Conservation (phyloP, 495 filamentous ascomycete genomes). For the Geopyxis carbonaria region DNA sequence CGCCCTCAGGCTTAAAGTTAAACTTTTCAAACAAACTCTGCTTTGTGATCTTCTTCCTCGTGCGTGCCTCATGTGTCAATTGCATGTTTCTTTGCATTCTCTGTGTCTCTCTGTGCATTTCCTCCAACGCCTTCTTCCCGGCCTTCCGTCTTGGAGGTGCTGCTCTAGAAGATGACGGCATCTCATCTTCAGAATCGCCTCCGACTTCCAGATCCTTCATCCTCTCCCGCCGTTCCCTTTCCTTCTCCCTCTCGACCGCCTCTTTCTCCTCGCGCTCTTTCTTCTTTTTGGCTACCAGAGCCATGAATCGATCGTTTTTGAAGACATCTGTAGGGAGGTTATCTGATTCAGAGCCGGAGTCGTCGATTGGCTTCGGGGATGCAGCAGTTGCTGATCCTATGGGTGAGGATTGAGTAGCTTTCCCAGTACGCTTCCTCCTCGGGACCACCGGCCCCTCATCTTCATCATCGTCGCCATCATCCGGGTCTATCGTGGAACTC, state of each 20-base stretch:
- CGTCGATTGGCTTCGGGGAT: constrained; percentile 5
- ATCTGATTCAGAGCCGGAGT: constrained; percentile 32
- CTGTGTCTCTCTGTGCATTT: constrained; percentile 80
- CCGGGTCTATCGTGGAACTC: not conserved
- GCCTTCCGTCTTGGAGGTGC: constrained; percentile 63
- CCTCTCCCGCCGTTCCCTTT: constrained; percentile 6
- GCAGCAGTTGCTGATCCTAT: not conserved
- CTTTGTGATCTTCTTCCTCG: constrained; percentile 82
- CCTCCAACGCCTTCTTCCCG: constrained; percentile 89
- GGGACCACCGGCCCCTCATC: constrained; percentile 10
- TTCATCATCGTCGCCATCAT: constrained; percentile 12
- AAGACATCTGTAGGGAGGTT: constrained; percentile 30
- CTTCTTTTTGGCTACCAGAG: constrained; percentile 53
- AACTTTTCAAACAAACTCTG: constrained; percentile 70
- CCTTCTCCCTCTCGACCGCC: constrained; percentile 26
- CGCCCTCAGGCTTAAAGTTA: constrained; percentile 39
- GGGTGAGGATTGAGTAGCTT: not conserved
- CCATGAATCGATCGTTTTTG: constrained; percentile 43
- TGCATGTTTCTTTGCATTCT: constrained; percentile 79
- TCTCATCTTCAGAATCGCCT: constrained; percentile 27
- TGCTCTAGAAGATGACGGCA: constrained; percentile 33
- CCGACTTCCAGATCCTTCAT: constrained; percentile 24
- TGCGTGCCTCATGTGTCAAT: constrained; percentile 72
- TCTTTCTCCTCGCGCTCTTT: constrained; percentile 46
- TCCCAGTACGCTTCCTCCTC: not conserved